Percentiles rank a stretch among this genome's conserved stretches.
phyloP scores from a whole-genome alignment of 2,329 filamentous ascomycete species.

The Neonectria neomacrospora region DNA sequence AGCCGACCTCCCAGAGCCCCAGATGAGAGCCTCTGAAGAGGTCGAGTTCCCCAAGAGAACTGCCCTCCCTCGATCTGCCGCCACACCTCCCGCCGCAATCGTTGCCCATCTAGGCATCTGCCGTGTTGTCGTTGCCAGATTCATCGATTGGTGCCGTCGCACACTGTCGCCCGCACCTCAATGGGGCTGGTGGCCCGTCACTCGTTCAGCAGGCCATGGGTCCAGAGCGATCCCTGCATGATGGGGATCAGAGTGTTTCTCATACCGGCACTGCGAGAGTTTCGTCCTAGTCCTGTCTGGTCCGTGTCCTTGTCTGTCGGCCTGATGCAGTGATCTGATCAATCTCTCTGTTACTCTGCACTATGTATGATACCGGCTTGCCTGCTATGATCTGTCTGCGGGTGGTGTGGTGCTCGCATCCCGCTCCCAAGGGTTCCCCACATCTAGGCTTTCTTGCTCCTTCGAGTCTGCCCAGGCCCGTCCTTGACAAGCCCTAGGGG shows the following conservation, averaged over 20 bases:
- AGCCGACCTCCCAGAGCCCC: constrained; percentile 28
- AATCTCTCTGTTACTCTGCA: not conserved
- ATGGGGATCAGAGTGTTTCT: constrained; percentile 16
- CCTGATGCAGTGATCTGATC: not conserved
- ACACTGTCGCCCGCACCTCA: constrained; percentile 28
- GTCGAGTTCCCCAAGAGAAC: constrained; percentile 20
- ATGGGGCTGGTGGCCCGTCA: constrained; percentile 32
- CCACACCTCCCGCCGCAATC: constrained; percentile 14
- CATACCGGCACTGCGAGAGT: not conserved
- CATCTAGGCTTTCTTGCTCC: constrained; percentile 42
- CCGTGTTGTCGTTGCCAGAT: constrained; percentile 10
- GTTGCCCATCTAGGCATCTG: constrained; percentile 35
- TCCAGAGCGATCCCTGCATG: constrained; percentile 36
- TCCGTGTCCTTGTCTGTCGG: constrained; percentile 15
- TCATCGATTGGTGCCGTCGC: constrained; percentile 32
- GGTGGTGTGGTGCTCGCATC: constrained; percentile 17
- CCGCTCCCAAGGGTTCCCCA: constrained; percentile 36
- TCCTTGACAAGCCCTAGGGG: constrained; percentile 21
- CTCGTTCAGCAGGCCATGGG: constrained; percentile 16
- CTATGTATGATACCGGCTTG: not conserved
- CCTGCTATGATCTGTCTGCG: not conserved
- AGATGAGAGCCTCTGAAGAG: constrained; percentile 13
- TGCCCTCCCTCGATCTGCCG: constrained; percentile 6
- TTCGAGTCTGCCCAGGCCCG: constrained; percentile 35
- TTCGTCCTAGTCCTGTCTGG: constrained; percentile 1